A percentile compares a stretch with the other conserved stretches of the same genome.
These are phyloP conservation scores for Kwoniella mangroviensis DNA, from an alignment of 768 basidiomycete species.

Conservation along the genomic window DNA sequence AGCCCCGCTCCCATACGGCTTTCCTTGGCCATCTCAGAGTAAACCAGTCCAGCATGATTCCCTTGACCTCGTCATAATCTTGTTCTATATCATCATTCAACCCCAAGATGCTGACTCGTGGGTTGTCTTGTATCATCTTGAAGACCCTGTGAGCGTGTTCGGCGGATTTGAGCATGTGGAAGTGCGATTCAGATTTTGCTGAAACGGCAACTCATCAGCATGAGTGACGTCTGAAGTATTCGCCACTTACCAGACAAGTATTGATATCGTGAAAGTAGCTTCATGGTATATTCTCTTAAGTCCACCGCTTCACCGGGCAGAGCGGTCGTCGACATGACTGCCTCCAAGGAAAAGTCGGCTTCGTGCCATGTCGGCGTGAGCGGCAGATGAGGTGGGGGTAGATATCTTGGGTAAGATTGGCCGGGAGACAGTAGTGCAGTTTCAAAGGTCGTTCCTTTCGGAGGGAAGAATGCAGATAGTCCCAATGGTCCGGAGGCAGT, in stretches of 20 bases:
- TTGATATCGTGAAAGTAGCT: constrained; percentile 50
- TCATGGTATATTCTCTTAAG: constrained; percentile 46
- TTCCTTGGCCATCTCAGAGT: constrained; percentile 44
- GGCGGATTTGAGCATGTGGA: constrained; percentile 49
- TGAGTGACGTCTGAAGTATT: constrained; percentile 19
- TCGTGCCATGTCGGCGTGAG: constrained; percentile 55
- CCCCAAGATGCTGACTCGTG: constrained; percentile 42
- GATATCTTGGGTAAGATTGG: constrained; percentile 28
- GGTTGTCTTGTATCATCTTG: constrained; percentile 38
- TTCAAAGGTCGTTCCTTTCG: constrained; percentile 34
- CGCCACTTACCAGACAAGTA: constrained; percentile 47
- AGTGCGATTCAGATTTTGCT: constrained; percentile 41
- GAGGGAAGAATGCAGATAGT: constrained; percentile 54
- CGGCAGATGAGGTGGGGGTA: constrained; percentile 54
- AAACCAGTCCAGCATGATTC: constrained; percentile 43
- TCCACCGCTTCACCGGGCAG: constrained; percentile 41
- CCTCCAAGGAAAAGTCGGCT: constrained; percentile 50
- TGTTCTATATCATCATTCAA: constrained; percentile 54
- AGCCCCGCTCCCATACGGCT: constrained; percentile 45
- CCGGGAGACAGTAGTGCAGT: constrained; percentile 12
- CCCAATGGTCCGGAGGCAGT: constrained; percentile 52
- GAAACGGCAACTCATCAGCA: not conserved
- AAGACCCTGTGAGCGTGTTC: constrained; percentile 42
- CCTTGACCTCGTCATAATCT: constrained; percentile 42
- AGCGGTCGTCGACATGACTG: constrained; percentile 39